Percentiles rank a stretch among this genome's conserved stretches.
phyloP scores from a whole-genome alignment of 371 early-diverging fungal species.

The Mycotypha africana region DNA sequence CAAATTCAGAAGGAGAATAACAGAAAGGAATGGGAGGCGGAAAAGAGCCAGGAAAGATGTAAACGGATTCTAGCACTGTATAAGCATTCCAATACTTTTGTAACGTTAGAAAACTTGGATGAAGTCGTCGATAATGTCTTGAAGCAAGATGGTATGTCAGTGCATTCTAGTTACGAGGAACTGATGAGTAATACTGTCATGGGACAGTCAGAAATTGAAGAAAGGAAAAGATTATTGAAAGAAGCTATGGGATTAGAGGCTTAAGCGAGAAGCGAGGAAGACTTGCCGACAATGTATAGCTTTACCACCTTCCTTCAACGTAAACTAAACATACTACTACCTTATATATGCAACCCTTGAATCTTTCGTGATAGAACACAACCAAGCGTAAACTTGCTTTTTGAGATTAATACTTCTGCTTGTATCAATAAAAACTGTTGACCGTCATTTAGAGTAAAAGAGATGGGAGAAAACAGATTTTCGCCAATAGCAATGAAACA shows the following conservation, averaged over 20 bases:
- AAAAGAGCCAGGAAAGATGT: constrained; percentile 16
- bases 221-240: constrained; percentile 31
- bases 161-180: constrained; percentile 23
- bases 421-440: too few relatives aligned
- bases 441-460: too few relatives aligned
- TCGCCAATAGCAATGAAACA: too few relatives aligned
- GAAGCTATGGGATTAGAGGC: constrained; percentile 40
- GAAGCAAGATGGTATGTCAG: constrained; percentile 14
- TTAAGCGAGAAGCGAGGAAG: too few relatives aligned
- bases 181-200: constrained; percentile 21
- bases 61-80: constrained; percentile 33
- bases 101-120: constrained; percentile 44
- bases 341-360: too few relatives aligned
- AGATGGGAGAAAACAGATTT: too few relatives aligned
- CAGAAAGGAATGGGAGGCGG: constrained; percentile 17
- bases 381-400: too few relatives aligned
- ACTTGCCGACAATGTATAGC: too few relatives aligned
- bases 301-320: too few relatives aligned
- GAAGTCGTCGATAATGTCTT: constrained; percentile 28
- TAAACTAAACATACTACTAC: too few relatives aligned
- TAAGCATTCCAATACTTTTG: constrained; percentile 24
- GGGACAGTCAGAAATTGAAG: constrained; percentile 27
- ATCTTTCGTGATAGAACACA: too few relatives aligned
- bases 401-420: too few relatives aligned
- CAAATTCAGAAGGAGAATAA: constrained; percentile 12